These are phyloP conservation scores for Mikania micrantha DNA, from an alignment of 129 eudicot species.

Conservation along the genomic window DNA sequence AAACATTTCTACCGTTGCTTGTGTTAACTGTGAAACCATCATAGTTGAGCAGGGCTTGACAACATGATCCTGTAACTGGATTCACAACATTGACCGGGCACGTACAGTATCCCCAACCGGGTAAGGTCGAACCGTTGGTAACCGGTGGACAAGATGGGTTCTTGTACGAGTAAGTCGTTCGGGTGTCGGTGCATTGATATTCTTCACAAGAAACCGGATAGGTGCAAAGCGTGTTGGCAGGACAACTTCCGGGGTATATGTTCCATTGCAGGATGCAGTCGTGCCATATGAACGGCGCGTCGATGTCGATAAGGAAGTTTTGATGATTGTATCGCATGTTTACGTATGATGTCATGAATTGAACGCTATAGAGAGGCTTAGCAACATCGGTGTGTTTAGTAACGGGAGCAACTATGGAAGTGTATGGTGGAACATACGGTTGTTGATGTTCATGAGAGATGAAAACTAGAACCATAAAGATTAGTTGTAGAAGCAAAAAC, in stretches of 20 bases:
- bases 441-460: neutral
- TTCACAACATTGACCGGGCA: slow-evolving; percentile 24
- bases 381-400: neutral
- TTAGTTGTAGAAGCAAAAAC: neutral
- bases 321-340: neutral
- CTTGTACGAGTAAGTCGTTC: slow-evolving; percentile 2
- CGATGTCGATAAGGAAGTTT: slow-evolving; percentile 19
- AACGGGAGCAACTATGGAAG: neutral
- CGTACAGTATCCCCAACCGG: slow-evolving; percentile 21
- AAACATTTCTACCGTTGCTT: slow-evolving; percentile 9
- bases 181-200: slow-evolving; percentile 24
- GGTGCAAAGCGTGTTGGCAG: neutral
- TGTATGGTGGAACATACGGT: neutral
- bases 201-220: slow-evolving; percentile 24
- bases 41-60: slow-evolving; percentile 11
- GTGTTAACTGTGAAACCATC: neutral
- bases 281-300: slow-evolving; percentile 21
- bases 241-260: neutral
- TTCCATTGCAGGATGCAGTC: slow-evolving; percentile 16
- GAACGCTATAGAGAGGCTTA: neutral
- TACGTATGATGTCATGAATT: neutral
- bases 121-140: neutral
- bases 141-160: slow-evolving; percentile 9
- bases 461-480: neutral
- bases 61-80: neutral